Base-by-base conservation (phyloP, 495 filamentous ascomycete species). In the Penicillium coffeae region DNA sequence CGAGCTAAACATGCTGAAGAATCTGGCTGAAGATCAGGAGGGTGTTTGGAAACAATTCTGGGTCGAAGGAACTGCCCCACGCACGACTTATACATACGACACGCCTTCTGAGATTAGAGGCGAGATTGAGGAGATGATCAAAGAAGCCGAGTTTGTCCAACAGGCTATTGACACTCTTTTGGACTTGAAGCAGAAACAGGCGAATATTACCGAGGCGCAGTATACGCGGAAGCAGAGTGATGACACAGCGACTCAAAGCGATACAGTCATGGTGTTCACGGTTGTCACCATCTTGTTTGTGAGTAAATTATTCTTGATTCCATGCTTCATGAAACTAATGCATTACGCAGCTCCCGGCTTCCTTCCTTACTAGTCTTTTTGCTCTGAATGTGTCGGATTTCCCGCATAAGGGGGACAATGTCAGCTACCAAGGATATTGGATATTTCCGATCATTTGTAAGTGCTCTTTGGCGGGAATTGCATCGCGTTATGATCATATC, bases 211-310 rank as follows among this genome's bases (percentile, higher is more conserved):
- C 21, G 79, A 83, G 51, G 79, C 81, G 2, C 64, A 74, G 1
- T 73, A 73, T 12, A 77, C 80, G 0, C 74, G 72, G 0, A 58
- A 67, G 22, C 82, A 85, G 48, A 44, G 25, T 35, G 74, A 81
- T 44, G 25, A 30, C 25, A 30, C 25, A 5, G 25, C 25, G 25
- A 30, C 25, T 10, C 25, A 30, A 10, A 37, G 13, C 13, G 74
- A 81, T 44, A 82, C 77, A 0, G 74, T 84, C 40, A 78, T 86
- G 70, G 72, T 82, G 0, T 85, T 85, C 52, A 85, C 81, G 2
- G 71, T 82, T 38, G 76, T 81, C 3, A 81, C 76, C 0, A 78
- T 82, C 40, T 56, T 82, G 27, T 83, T 82, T 68, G 65, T 85
- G 16, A 38, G 56, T 55, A 18, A 6, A 16, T 21, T n/a, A 9